phyloP scores from a whole-genome alignment of 2,329 filamentous ascomycete genomes.

The Emmonsia crescens region DNA sequence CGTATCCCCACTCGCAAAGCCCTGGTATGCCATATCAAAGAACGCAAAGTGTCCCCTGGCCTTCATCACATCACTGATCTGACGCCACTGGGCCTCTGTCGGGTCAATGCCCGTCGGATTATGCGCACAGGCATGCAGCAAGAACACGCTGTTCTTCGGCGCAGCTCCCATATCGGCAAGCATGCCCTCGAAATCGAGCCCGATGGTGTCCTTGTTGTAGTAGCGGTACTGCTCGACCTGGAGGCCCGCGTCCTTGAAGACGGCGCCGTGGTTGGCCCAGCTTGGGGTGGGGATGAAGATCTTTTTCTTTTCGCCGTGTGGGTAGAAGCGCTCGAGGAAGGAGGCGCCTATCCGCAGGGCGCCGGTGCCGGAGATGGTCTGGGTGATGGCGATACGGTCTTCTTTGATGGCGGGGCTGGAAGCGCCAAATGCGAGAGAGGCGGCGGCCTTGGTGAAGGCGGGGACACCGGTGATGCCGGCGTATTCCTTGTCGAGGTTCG shows the following conservation, averaged over 20 bases:
- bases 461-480: conserved; percentile 94
- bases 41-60: conserved; percentile 81
- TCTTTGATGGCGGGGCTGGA: conserved; percentile 65
- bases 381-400: conserved; percentile 76
- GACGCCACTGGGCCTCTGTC: conserved; percentile 79
- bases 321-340: conserved; percentile 87
- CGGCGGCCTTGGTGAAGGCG: conserved; percentile 85
- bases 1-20: conserved; percentile 86
- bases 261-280: conserved; percentile 96
- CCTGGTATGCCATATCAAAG: conserved; percentile 99
- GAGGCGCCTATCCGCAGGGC: conserved; percentile 88
- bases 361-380: conserved; percentile 96
- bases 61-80: conserved; percentile 82
- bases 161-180: conserved; percentile 81
- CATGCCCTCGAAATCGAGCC: conserved; percentile 93
- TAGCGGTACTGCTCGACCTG: conserved; percentile 93
- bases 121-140: conserved; percentile 95
- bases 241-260: conserved; percentile 88
- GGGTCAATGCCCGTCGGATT: conserved; percentile 97
- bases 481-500: conserved; percentile 89
- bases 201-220: conserved; percentile 98
- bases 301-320: conserved; percentile 85
- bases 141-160: conserved; percentile 74
- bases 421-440: conserved; percentile 77
- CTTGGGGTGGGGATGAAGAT: conserved; percentile 94